These are phyloP conservation scores for Zygosaccharomyces rouxii DNA, from an alignment of 805 yeast species.

Conservation along the genomic window DNA sequence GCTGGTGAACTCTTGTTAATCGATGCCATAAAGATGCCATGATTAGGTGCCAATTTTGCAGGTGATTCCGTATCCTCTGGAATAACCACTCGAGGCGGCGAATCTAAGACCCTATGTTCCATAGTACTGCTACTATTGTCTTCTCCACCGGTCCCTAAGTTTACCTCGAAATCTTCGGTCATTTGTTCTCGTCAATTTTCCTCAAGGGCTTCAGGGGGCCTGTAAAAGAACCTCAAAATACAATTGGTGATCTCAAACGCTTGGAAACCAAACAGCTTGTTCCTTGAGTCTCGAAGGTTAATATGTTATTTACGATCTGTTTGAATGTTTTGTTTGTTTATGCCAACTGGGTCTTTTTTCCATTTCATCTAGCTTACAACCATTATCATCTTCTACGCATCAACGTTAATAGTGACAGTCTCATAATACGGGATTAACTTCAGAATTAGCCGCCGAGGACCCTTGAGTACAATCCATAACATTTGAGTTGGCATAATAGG, in stretches of 20 bases:
- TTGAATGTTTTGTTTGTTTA: background rate
- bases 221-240: background rate
- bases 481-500: background rate
- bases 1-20: constrained; percentile 23
- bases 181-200: constrained; percentile 1
- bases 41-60: constrained; percentile 27
- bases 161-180: constrained; percentile 4
- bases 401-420: background rate
- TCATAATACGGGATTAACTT: background rate
- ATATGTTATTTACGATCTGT: background rate
- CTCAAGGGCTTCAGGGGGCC: background rate
- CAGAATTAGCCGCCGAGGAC: background rate
- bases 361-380: background rate
- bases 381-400: background rate
- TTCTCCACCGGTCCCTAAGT: background rate
- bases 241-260: background rate
- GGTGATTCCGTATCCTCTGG: constrained; percentile 16
- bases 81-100: constrained; percentile 3
- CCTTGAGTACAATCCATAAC: background rate
- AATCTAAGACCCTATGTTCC: constrained; percentile 2
- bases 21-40: constrained; percentile 27
- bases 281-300: background rate
- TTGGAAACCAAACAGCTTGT: background rate
- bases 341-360: background rate
- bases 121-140: background rate